These are phyloP conservation scores for Arachis stenosperma DNA, from an alignment of 306 rosid species.

Conservation along the genomic window DNA sequence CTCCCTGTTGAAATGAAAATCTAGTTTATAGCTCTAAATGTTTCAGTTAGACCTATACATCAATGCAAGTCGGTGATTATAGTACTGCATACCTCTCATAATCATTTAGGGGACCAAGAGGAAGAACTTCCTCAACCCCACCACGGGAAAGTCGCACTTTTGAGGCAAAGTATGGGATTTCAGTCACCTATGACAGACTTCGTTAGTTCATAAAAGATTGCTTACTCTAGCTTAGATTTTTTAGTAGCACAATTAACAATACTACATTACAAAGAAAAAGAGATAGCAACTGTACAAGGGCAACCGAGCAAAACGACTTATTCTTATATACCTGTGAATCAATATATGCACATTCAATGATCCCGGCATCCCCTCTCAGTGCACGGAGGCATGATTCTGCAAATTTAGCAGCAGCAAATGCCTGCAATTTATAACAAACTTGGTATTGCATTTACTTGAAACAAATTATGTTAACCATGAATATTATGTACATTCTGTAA, in stretches of 20 bases:
- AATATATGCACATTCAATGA: slow-evolving; percentile 75
- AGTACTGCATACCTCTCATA: slow-evolving; percentile 65
- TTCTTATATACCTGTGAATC: slow-evolving; percentile 59
- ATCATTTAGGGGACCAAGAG: slow-evolving; percentile 84
- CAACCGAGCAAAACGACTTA: neutral
- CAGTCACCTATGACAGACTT: slow-evolving; percentile 62
- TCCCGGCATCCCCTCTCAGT: slow-evolving; percentile 72
- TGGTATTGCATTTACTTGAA: slow-evolving; percentile 21
- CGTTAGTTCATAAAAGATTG: slow-evolving; percentile 23
- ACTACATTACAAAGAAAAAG: neutral
- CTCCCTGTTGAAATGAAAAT: slow-evolving; percentile 51
- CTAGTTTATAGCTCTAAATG: slow-evolving; percentile 8
- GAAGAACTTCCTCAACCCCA: slow-evolving; percentile 75
- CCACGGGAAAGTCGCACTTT: slow-evolving; percentile 77
- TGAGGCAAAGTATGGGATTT: slow-evolving; percentile 90
- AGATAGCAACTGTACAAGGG: slow-evolving; percentile 1
- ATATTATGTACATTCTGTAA: slow-evolving; percentile 14
- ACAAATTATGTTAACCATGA: slow-evolving; percentile 12
- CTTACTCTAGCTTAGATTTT: neutral
- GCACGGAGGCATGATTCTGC: slow-evolving; percentile 85
- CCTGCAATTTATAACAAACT: slow-evolving; percentile 58
- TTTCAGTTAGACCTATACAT: slow-evolving; percentile 11
- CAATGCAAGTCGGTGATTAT: neutral
- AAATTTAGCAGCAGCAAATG: slow-evolving; percentile 89
- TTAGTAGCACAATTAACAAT: slow-evolving; percentile 1